Conservation (phyloP, 192 early-diverging fungal species). For the Umbelopsis ramanniana region DNA sequence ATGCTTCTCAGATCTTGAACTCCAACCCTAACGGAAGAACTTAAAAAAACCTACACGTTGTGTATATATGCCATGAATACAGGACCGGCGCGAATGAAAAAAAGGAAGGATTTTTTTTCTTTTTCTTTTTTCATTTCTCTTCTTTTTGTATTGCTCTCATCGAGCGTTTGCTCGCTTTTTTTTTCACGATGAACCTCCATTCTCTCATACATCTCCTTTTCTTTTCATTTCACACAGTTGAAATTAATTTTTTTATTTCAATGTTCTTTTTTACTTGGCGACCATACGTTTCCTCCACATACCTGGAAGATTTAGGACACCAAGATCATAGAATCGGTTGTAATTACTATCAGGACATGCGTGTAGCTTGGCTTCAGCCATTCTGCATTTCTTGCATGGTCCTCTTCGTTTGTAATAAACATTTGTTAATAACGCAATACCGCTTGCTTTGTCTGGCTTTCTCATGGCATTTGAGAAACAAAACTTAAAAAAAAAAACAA, state of each 20-base stretch:
- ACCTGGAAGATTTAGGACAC: too few species aligned
- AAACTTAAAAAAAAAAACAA: too few species aligned
- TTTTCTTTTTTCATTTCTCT: not conserved
- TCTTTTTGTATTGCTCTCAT: not conserved
- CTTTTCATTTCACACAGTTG: too few species aligned
- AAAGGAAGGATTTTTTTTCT: not conserved
- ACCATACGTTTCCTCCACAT: too few species aligned
- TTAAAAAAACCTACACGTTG: not conserved
- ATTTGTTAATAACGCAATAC: not conserved
- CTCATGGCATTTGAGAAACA: too few species aligned
- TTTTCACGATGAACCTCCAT: not conserved
- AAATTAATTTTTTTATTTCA: too few species aligned
- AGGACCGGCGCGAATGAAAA: not conserved
- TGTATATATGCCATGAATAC: constrained; percentile 4
- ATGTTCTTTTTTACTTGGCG: too few species aligned
- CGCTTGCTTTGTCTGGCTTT: too few species aligned
- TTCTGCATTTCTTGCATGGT: not conserved
- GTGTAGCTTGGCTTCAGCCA: not conserved
- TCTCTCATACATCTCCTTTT: too few species aligned
- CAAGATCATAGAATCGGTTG: not conserved
- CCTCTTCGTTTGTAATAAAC: constrained; percentile 4
- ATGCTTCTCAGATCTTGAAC: constrained; percentile 35
- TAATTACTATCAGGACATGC: not conserved
- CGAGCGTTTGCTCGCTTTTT: not conserved
- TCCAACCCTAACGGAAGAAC: not conserved